Conservation (phyloP, 1,284 basidiomycete species). For the Rhodotorula sp. region DNA sequence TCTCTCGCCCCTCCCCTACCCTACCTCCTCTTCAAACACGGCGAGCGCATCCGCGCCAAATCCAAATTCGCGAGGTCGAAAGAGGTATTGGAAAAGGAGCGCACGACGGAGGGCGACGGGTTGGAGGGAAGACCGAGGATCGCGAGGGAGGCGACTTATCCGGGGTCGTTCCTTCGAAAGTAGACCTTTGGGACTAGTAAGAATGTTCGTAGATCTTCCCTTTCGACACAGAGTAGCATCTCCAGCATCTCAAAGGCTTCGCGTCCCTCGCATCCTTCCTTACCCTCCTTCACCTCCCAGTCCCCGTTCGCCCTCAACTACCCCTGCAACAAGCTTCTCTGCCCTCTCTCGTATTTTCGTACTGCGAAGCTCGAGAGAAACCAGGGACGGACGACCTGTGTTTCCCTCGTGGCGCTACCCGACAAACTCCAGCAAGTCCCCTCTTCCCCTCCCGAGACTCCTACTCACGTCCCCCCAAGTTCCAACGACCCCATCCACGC, state of each 20-base stretch:
- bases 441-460: slow-evolving; percentile 27
- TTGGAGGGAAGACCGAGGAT: slow-evolving; percentile 1
- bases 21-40: slow-evolving; percentile 32
- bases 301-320: too few relatives aligned
- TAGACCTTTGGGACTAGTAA: too few relatives aligned
- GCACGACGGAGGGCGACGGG: not conserved
- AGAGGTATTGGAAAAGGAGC: slow-evolving; percentile 15
- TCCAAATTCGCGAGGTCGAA: slow-evolving; percentile 23
- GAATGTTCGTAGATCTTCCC: too few relatives aligned
- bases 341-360: too few relatives aligned
- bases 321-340: too few relatives aligned
- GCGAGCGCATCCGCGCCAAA: slow-evolving; percentile 27
- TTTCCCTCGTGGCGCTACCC: not conserved
- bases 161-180: not conserved
- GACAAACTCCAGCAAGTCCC: slow-evolving; percentile 10
- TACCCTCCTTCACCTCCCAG: not conserved
- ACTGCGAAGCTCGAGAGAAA: too few relatives aligned
- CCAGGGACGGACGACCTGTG: too few relatives aligned
- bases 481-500: slow-evolving; percentile 41
- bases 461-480: slow-evolving; percentile 32
- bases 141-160: slow-evolving; percentile 2
- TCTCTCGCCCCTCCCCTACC: slow-evolving; percentile 17
- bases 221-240: not conserved
- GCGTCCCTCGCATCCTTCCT: not conserved
- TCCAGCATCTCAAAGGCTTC: not conserved